Conservation (phyloP, 495 filamentous ascomycete species). For the Penicillium tannophilum region DNA sequence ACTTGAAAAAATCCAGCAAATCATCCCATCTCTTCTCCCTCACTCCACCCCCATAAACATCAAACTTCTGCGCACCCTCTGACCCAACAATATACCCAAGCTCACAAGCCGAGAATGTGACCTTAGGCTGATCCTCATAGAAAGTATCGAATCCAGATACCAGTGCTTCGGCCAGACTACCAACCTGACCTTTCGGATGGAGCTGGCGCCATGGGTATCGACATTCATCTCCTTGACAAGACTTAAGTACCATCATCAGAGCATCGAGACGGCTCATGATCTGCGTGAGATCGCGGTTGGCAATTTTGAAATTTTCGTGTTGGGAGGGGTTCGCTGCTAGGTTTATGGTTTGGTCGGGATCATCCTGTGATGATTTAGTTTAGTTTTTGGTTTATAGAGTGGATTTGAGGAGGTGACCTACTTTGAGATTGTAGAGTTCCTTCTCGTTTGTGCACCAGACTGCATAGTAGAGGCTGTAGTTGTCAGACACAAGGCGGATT, state of each 20-base stretch:
- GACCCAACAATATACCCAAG: constrained; percentile 59
- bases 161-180: constrained; percentile 42
- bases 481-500: constrained; percentile 50
- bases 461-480: constrained; percentile 59
- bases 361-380: constrained; percentile 35
- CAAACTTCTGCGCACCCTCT: constrained; percentile 57
- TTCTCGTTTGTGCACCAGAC: constrained; percentile 63
- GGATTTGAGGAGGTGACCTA: constrained; percentile 12
- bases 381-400: neutral
- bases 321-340: constrained; percentile 31
- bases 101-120: constrained; percentile 61
- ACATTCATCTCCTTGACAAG: constrained; percentile 55
- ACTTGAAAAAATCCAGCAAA: constrained; percentile 8
- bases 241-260: constrained; percentile 62
- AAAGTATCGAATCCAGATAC: constrained; percentile 55
- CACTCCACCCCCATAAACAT: constrained; percentile 21
- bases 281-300: constrained; percentile 28
- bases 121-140: constrained; percentile 53
- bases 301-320: constrained; percentile 26
- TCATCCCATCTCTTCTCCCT: constrained; percentile 19
- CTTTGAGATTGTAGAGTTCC: constrained; percentile 59
- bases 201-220: constrained; percentile 56
- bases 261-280: constrained; percentile 57
- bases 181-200: constrained; percentile 51
- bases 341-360: constrained; percentile 59